Base-by-base conservation (phyloP, 1,284 basidiomycete species). In the Fomitopsis palustris region DNA sequence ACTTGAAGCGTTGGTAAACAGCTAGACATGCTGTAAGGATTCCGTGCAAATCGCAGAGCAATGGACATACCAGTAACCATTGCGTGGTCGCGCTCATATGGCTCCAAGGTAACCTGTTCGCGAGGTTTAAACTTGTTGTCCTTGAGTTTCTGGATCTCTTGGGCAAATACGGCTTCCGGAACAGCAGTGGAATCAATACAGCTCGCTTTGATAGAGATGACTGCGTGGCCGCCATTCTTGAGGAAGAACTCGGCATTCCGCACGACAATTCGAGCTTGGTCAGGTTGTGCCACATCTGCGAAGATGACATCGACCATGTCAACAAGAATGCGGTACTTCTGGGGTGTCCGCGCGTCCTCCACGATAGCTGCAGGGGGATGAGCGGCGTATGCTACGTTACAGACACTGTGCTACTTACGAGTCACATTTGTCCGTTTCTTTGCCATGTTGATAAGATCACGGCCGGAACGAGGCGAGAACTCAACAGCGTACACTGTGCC, bases 361-460 rank as follows among this genome's bases (percentile, higher is more conserved):
- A 99, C 86, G 70, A 99, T 98, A 55, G 96, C 93, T 95, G 57
- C 17, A 67, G 53, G 33, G 23, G n/a, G 35, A 56, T 47, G 39
- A 39, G 39, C 59, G 38, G 39, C 2, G 51, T 42, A 5, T 3
- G 43, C n/a, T 17, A 45, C n/a, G 16, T 47, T 12, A 53, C n/a
- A 29, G 5, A 51, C 60, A 45, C 17, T 55, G 29, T 8, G 45
- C 25, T 14, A 84, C 92, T 63, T 75, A 95, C 93, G 96, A 70
- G 99, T 98, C 65, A 99, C 95, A 77, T 99, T 99, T 64, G 97
- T 99, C 62, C 97, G 86, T 80, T 98, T 98, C 81, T 99, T 98
- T 56, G 97, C 96, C 97, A 99, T 99, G 78, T 93, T 93, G 71
- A 99, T 98, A 62, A 99, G 80, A 77, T 99, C 96, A 78, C 96